phyloP scores from a whole-genome alignment of 2,329 filamentous ascomycete genomes.

The Coniochaeta prunicola region DNA sequence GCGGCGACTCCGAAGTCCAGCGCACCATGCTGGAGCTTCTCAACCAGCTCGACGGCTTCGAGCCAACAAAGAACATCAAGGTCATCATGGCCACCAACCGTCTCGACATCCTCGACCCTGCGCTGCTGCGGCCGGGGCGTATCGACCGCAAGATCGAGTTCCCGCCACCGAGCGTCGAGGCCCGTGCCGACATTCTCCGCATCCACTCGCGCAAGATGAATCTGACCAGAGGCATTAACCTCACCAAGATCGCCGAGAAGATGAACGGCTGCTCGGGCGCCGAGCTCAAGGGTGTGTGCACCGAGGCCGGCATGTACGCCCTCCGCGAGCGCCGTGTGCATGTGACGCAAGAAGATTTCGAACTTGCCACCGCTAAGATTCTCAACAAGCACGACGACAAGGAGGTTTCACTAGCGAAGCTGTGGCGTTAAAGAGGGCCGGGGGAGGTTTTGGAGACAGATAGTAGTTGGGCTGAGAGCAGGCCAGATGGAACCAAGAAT shows the following conservation, averaged over 20 bases:
- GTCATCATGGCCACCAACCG: conserved; percentile 99
- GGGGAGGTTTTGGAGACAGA: not conserved
- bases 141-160: conserved; percentile 99
- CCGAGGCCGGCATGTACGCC: conserved; percentile 97
- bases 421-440: conserved; percentile 43
- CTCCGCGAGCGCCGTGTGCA: conserved; percentile 92
- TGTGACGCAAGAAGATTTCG: conserved; percentile 98
- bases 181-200: conserved; percentile 91
- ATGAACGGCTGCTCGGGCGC: conserved; percentile 99
- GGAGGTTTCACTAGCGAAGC: conserved; percentile 82
- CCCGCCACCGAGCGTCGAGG: conserved; percentile 91
- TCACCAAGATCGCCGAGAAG: conserved; percentile 98
- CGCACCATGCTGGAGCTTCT: conserved; percentile 97
- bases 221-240: conserved; percentile 90
- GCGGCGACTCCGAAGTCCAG: conserved; percentile 96
- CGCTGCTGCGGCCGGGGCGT: conserved; percentile 86
- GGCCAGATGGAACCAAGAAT: not conserved
- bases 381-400: conserved; percentile 99
- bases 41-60: conserved; percentile 97
- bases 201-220: conserved; percentile 99
- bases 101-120: conserved; percentile 93
- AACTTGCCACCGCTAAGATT: conserved; percentile 96
- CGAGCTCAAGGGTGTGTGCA: conserved; percentile 97
- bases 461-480: not conserved
- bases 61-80: conserved; percentile 99